Evolutionary conservation across 352 stramenopile genomes (phyloP), one percentile per base, ranked within the genome.

Genomic region (Pythium volutum): DNA sequence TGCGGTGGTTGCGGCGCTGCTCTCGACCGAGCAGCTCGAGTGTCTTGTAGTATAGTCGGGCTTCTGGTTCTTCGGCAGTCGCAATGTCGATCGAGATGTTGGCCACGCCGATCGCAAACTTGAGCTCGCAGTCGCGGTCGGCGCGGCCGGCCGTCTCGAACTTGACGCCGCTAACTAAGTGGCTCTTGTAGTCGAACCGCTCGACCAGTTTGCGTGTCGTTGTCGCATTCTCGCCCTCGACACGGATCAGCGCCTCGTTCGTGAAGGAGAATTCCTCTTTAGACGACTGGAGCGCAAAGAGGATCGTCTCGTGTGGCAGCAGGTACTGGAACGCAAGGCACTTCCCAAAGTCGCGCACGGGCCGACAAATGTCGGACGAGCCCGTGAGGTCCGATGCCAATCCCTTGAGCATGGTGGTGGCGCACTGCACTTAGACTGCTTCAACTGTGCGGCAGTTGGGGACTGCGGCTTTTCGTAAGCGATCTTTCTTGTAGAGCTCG

Each of bases 71-170:
- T 23, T 69, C 62, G 8, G 38, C 51, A 5, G 51, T 55, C 27
- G 62, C 62, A 25, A 69, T 50, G 43, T 69, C 62, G 50, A 69
- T 69, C 55, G 62, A 69, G 16, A 69, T 48, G 41, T 65, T 20
- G 12, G 31, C 38, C 26, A 16, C 34, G 31, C 46, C 51, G 6
- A 61, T 61, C 15, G 42, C 3, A 42, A 69, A 65, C 43, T 69
- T 69, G 62, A 69, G 61, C 49, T 69, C 62, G 20, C 62, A 69
- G 62, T 69, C 62, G 41, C 62, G 62, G 50, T 69, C 62, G 27
- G 56, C 56, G 14, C 62, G 62, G 4, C 62, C 62, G 1, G 62
- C 51, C 0, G 62, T 69, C 42, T 69, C 62, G 27, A 69, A 69
- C 55, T 64, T 15, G 25, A 69, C 55, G 15, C 11, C 16, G 14